Conservation (phyloP, 208 protist species). For the Acanthamoeba royreba region DNA sequence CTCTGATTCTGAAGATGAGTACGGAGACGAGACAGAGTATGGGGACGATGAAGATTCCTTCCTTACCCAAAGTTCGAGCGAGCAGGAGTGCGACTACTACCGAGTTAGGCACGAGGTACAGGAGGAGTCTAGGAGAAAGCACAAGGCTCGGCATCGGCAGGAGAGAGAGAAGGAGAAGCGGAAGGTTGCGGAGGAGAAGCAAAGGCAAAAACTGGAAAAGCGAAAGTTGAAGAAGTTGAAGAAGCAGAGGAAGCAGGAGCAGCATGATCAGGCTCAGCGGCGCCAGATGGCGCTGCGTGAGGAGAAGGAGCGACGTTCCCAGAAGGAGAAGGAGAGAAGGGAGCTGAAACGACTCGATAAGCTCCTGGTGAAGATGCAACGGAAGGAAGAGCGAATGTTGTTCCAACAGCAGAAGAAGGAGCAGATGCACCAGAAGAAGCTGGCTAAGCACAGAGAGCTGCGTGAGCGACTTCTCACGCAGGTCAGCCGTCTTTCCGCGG, state of each 20-base stretch:
- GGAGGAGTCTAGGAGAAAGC: neutral
- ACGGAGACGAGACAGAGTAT: no score
- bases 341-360: neutral
- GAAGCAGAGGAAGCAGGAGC: slow-evolving; percentile 1
- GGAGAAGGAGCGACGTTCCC: neutral
- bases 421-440: neutral
- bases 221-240: neutral
- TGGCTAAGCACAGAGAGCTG: neutral
- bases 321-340: neutral
- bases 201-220: neutral
- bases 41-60: no score
- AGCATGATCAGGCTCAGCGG: neutral
- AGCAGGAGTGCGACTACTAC: neutral
- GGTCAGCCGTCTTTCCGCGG: neutral
- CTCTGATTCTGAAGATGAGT: no score
- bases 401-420: neutral
- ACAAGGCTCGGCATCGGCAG: neutral
- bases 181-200: slow-evolving; percentile 1
- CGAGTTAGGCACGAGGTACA: neutral
- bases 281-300: neutral
- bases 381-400: neutral
- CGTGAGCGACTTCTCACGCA: neutral
- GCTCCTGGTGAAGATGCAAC: neutral
- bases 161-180: neutral
- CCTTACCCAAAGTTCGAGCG: neutral